Evolutionary conservation across 106 monocot genomes (phyloP).

Genomic region (Dioscorea zingiberensis): DNA sequence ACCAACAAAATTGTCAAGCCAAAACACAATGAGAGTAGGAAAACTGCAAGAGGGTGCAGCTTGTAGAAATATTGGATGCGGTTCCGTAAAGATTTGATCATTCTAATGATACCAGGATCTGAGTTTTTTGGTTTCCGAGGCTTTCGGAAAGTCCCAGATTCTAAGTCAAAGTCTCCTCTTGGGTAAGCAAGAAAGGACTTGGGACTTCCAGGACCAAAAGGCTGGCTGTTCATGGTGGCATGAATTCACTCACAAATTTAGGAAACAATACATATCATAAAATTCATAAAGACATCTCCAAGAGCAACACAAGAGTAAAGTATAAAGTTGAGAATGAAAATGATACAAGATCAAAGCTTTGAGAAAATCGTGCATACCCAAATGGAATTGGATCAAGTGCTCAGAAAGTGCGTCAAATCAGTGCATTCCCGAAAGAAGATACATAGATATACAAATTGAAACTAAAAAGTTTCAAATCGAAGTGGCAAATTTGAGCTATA

Average conservation of each 20-base stretch:
- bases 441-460: no score
- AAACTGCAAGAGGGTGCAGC: constrained; percentile 53
- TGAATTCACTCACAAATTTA: constrained; percentile 5
- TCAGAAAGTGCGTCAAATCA: no score
- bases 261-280: neutral
- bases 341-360: neutral
- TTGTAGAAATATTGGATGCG: constrained; percentile 47
- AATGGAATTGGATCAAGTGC: no score
- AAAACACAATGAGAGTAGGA: constrained; percentile 46
- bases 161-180: constrained; percentile 81
- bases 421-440: no score
- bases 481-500: no score
- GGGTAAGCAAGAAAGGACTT: constrained; percentile 74
- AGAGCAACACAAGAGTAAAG: neutral
- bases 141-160: constrained; percentile 61
- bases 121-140: constrained; percentile 39
- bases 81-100: constrained; percentile 35
- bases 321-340: neutral
- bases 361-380: neutral
- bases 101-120: constrained; percentile 8
- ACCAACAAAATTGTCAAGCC: constrained; percentile 49
- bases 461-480: no score
- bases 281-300: neutral
- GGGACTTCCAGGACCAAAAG: constrained; percentile 58
- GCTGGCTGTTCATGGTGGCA: constrained; percentile 56